Conservation (phyloP, 495 filamentous ascomycete genomes). For the Hypoxylon crocopeplum region DNA sequence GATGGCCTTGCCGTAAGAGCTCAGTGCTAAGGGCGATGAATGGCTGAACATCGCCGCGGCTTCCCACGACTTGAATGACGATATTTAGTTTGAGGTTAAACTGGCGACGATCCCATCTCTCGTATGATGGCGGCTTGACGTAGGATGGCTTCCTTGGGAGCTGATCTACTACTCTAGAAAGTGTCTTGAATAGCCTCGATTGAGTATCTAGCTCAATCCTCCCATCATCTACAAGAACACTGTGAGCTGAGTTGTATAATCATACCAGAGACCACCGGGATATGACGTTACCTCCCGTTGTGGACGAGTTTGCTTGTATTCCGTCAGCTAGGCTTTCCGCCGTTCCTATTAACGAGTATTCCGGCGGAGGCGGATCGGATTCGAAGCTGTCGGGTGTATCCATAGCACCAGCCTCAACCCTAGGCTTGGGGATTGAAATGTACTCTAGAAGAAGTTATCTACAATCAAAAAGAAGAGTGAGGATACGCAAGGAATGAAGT, state of each 20-base stretch:
- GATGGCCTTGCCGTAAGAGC: too few relatives aligned
- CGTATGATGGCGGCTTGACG: neutral
- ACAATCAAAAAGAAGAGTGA: too few relatives aligned
- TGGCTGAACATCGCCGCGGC: too few relatives aligned
- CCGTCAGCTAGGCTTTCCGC: neutral
- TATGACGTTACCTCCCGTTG: neutral
- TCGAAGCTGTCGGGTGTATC: neutral
- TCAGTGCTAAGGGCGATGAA: too few relatives aligned
- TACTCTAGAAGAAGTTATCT: too few relatives aligned
- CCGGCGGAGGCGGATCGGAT: neutral
- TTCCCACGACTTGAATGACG: too few relatives aligned
- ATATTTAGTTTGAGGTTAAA: slow-evolving; percentile 6
- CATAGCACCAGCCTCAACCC: too few relatives aligned
- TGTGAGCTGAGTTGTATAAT: neutral
- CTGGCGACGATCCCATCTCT: neutral
- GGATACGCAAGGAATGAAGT: too few relatives aligned
- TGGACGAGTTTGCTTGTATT: neutral
- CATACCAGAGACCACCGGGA: too few relatives aligned
- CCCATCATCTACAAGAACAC: neutral
- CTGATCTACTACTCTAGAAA: neutral
- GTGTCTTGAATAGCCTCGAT: neutral
- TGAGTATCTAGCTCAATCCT: neutral
- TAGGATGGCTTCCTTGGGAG: neutral
- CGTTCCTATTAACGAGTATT: neutral
- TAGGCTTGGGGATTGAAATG: too few relatives aligned